Conservation (phyloP, 2,329 filamentous ascomycete genomes). For the Grosmannia huntii region DNA sequence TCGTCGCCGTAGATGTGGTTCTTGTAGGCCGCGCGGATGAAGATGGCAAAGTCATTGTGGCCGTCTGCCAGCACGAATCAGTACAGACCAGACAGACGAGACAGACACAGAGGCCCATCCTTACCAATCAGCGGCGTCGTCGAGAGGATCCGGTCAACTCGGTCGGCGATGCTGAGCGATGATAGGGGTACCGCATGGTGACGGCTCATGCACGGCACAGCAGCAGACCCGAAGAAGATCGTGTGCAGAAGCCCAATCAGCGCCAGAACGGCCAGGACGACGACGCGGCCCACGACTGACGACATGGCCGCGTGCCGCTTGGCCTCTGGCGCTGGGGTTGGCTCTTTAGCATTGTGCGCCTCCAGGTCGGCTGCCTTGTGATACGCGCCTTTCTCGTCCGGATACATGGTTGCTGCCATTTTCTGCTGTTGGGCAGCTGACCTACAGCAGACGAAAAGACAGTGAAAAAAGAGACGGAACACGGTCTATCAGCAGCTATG, state of each 20-base stretch:
- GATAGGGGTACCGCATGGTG: not conserved
- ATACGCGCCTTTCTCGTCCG: not conserved
- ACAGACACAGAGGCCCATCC: not conserved
- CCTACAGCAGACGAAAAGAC: not conserved
- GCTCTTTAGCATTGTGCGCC: not conserved
- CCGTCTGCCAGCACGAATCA: slow-evolving; percentile 47
- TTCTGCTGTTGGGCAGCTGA: not conserved
- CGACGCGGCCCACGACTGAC: not conserved
- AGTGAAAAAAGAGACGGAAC: not conserved
- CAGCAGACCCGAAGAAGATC: not conserved
- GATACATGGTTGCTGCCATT: not conserved
- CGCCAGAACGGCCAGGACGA: not conserved
- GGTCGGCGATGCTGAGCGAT: slow-evolving; percentile 10
- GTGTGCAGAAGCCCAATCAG: not conserved
- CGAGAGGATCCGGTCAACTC: slow-evolving; percentile 12
- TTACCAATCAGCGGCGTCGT: slow-evolving; percentile 13
- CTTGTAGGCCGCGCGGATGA: slow-evolving; percentile 51
- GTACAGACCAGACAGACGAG: not conserved
- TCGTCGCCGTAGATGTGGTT: slow-evolving; percentile 67
- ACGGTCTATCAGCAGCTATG: too few species aligned
- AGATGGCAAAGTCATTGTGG: slow-evolving; percentile 75
- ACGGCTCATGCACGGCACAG: not conserved
- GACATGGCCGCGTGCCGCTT: not conserved
- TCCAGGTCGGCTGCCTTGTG: not conserved
- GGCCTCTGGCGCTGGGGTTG: not conserved